These are phyloP conservation scores for Neofusicoccum umdonicola DNA, from an alignment of 2,329 filamentous ascomycete species.

Conservation along the genomic window DNA sequence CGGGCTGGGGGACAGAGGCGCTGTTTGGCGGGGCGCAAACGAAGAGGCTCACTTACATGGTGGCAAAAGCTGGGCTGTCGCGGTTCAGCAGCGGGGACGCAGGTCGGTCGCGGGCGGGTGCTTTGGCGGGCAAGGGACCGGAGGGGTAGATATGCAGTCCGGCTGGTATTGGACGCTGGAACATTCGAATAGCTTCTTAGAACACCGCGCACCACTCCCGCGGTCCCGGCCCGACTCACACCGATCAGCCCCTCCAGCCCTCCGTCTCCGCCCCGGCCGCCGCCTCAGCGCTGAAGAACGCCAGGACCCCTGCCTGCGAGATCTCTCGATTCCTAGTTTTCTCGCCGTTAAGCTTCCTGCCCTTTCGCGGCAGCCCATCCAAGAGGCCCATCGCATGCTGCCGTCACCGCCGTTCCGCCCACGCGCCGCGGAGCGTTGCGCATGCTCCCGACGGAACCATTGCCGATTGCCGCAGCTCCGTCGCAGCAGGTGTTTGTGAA, in stretches of 20 bases:
- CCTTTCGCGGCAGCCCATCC: neutral
- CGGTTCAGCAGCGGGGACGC: neutral
- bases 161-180: slow-evolving; percentile 7
- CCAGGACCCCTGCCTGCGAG: no score
- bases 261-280: neutral
- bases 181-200: slow-evolving; percentile 14
- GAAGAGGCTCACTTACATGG: neutral
- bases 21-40: neutral
- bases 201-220: slow-evolving; percentile 6
- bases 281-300: neutral
- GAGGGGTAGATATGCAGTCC: slow-evolving; percentile 11
- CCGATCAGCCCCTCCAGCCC: slow-evolving; percentile 4
- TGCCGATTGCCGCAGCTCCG: neutral
- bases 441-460: neutral
- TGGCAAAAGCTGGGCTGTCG: neutral
- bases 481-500: neutral
- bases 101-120: neutral
- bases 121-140: neutral
- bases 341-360: neutral
- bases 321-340: no score
- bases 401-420: neutral
- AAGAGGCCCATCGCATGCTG: neutral
- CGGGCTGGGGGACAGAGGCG: neutral
- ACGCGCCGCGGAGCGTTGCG: neutral
- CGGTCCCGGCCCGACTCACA: neutral